These are phyloP conservation scores for Auriculariales sp. DNA, from an alignment of 768 basidiomycete species.

Conservation along the genomic window DNA sequence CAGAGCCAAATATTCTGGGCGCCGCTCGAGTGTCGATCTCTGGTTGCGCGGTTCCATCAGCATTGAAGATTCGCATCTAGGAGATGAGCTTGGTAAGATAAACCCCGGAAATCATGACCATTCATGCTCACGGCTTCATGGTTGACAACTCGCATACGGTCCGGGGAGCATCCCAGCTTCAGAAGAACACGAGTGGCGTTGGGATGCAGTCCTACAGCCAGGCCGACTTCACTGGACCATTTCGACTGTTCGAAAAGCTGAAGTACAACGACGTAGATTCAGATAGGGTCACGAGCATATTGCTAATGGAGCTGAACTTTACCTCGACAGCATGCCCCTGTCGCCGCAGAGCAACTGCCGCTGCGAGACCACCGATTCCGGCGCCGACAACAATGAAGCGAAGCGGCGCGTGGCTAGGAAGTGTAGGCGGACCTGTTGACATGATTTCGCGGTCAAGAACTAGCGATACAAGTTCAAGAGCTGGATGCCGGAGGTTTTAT, in stretches of 20 bases:
- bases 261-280: not conserved
- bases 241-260: slow-evolving; percentile 1
- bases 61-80: slow-evolving; percentile 1
- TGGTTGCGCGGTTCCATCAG: not conserved
- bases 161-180: not conserved
- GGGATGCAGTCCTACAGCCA: not conserved
- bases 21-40: not conserved
- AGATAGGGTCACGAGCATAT: not conserved
- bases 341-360: not conserved
- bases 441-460: no score
- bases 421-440: not conserved
- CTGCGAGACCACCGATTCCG: not conserved
- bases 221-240: not conserved
- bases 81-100: not conserved
- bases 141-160: not conserved
- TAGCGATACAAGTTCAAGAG: no score
- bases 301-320: not conserved
- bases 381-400: not conserved
- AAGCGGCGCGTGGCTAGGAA: not conserved
- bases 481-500: no score
- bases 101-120: not conserved
- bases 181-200: not conserved
- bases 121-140: not conserved
- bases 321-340: not conserved
- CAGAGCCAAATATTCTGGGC: not conserved